Evolutionary conservation across 2,329 filamentous ascomycete species (phyloP).

Genomic region (Neonectria ditissima): DNA sequence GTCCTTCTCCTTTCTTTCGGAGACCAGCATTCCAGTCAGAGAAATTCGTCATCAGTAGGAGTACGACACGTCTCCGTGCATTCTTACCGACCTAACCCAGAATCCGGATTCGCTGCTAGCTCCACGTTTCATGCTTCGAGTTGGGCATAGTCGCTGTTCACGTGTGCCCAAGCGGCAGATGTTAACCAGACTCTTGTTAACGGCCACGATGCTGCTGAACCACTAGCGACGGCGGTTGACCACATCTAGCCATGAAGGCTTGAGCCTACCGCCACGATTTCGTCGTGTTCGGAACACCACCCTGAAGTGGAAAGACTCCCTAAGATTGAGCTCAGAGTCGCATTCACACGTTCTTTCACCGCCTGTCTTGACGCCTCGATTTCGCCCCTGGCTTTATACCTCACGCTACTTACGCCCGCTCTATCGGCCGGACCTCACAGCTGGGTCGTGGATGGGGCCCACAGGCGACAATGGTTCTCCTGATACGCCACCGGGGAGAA

Average conservation of each 20-base stretch:
- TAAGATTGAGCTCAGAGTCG: not conserved
- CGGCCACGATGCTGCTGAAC: not conserved
- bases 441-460: too few species aligned
- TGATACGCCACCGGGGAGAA: not conserved
- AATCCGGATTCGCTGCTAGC: not conserved
- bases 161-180: not conserved
- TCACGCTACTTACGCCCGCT: not conserved
- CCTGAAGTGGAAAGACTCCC: not conserved
- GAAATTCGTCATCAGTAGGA: not conserved
- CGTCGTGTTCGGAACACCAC: not conserved
- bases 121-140: too few species aligned
- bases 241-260: not conserved
- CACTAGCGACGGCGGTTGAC: not conserved
- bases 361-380: not conserved
- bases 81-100: too few species aligned
- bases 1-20: not conserved
- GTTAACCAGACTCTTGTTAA: not conserved
- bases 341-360: not conserved
- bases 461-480: not conserved
- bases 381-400: not conserved
- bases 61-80: not conserved
- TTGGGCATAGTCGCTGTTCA: not conserved
- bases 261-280: not conserved
- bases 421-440: not conserved
- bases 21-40: not conserved